Evolutionary conservation across 495 filamentous ascomycete species (phyloP), one percentile per base, ranked within the genome.

Genomic region (Lasiosphaeria hispida): DNA sequence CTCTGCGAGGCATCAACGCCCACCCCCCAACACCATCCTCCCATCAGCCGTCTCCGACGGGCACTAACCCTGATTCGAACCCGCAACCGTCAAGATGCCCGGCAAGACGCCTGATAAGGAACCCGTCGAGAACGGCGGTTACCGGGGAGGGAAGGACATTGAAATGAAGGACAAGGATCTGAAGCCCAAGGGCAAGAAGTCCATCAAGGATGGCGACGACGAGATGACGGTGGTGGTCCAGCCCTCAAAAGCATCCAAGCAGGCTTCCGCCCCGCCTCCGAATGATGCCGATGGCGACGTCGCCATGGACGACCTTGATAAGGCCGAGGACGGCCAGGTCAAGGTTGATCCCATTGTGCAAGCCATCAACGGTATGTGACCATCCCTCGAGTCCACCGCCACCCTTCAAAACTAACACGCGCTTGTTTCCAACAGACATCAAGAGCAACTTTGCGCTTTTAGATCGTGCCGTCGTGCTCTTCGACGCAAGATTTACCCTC

Each of bases 401-500:
- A 60, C 18, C n/a, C 45, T 30, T 30, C 10, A 15, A 6, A 52
- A n/a, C 49, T 36, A 37, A 52, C 49, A 38, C 49, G 48, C 17
- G 6, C 17, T 23, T 42, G 7, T 53, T 14, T 10, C 34, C 39
- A 15, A 45, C 63, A 95, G 94, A 96, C 69, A 96, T 97, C 80
- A 92, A 92, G 76, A 84, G 81, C 80, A 96, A 96, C 75, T 96
- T 96, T 68, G 81, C 82, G 52, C 83, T 97, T 30, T 83, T 98
- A 58, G 92, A 96, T 63, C 89, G 91, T 67, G 94, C 94, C 61
- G 92, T 97, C 58, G 77, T 87, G 60, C 83, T 96, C 65, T 98
- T 97, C 69, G 94, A 98, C 77, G 84, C 92, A 49, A 87, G 94
- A 75, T 98, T 96, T 75, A 89, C 92, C 47, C 86, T 98, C 55